These are phyloP conservation scores for Aspergillus bombycis DNA, from an alignment of 2,329 filamentous ascomycete species.

Conservation along the genomic window DNA sequence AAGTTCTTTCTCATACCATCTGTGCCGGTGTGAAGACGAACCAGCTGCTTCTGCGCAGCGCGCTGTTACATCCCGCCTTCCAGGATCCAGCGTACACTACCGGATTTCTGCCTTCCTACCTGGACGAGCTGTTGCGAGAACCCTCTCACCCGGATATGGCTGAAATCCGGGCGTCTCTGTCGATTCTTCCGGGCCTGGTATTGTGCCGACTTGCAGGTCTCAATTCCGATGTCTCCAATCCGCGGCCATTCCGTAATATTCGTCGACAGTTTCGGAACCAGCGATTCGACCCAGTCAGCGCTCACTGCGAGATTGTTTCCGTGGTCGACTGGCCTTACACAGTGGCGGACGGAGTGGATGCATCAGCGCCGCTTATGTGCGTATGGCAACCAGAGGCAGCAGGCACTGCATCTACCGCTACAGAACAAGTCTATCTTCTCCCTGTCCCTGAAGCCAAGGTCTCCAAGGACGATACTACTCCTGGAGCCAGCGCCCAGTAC, in stretches of 20 bases:
- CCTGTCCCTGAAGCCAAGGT: no score
- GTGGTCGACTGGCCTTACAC: not conserved
- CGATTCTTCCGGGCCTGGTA: no score
- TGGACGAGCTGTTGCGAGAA: slow-evolving; percentile 14
- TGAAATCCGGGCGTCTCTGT: no score
- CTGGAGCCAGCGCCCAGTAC: slow-evolving; percentile 14
- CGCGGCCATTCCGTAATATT: slow-evolving; percentile 26
- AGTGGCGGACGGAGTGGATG: slow-evolving; percentile 8
- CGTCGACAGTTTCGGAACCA: slow-evolving; percentile 39
- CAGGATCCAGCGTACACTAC: slow-evolving; percentile 53
- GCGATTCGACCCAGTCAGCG: slow-evolving; percentile 37
- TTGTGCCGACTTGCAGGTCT: no score
- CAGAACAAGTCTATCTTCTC: no score
- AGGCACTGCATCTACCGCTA: no score
- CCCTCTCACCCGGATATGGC: no score
- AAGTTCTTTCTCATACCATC: slow-evolving; percentile 44
- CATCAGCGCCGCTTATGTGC: slow-evolving; percentile 15
- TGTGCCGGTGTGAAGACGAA: slow-evolving; percentile 69
- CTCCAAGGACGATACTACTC: no score
- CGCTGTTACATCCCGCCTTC: slow-evolving; percentile 28
- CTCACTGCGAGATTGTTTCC: slow-evolving; percentile 32
- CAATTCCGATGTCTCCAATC: no score
- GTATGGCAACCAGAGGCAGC: slow-evolving; percentile 19
- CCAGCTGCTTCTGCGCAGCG: slow-evolving; percentile 34
- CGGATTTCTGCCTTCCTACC: slow-evolving; percentile 31